Evolutionary conservation across 257 asterid genomes (phyloP).

Genomic region (Penstemon barbatus): DNA sequence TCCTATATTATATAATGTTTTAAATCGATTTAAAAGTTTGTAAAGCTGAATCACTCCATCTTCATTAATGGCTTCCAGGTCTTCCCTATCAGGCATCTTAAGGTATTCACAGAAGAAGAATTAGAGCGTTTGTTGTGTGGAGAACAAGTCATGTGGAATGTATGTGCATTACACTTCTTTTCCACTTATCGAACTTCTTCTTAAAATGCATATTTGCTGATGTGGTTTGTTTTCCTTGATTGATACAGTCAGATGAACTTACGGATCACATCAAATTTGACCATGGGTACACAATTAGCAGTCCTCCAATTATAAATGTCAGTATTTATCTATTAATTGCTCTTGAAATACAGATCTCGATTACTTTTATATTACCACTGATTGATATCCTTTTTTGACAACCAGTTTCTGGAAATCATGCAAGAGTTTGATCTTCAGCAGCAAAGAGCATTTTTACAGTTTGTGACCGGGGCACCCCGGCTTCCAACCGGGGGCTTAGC

Average conservation of each 20-base stretch:
- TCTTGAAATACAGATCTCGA: conserved; percentile 7
- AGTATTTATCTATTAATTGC: conserved; percentile 30
- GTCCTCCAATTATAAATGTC: conserved; percentile 72
- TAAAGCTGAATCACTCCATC: neutral
- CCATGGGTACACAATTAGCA: conserved; percentile 92
- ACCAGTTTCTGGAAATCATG: conserved; percentile 81
- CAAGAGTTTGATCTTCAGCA: conserved; percentile 69
- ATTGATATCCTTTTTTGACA: conserved; percentile 3
- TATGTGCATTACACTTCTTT: conserved; percentile 39
- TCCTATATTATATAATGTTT: neutral
- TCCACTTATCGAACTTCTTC: conserved; percentile 11
- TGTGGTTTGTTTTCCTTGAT: conserved; percentile 13
- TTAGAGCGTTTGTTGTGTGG: conserved; percentile 87
- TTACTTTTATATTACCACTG: neutral
- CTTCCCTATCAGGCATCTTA: conserved; percentile 73
- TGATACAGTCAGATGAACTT: conserved; percentile 67
- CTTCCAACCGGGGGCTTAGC: conserved; percentile 95
- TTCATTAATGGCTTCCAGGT: conserved; percentile 52
- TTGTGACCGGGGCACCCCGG: conserved; percentile 95
- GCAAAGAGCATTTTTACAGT: conserved; percentile 89
- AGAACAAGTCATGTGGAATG: conserved; percentile 80
- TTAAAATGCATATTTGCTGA: conserved; percentile 16
- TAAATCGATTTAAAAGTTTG: conserved; percentile 10
- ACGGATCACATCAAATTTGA: conserved; percentile 89
- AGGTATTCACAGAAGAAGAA: conserved; percentile 80